These are phyloP conservation scores for Besnoitia besnoiti DNA, from an alignment of 169 alveolate species.

Conservation along the genomic window DNA sequence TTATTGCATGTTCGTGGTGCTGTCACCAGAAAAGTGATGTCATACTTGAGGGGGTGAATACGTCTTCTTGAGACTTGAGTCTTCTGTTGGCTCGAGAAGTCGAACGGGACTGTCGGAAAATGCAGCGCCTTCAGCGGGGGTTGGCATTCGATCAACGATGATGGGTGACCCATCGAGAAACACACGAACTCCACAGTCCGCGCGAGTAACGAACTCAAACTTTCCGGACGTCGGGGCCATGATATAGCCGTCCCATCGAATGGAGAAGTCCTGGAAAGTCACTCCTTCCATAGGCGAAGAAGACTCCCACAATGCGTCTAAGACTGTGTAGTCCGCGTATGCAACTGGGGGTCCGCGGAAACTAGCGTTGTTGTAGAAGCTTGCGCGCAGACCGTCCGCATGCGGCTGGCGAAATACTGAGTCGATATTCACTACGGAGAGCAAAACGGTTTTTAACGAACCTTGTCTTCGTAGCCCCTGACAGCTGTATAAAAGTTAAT, in stretches of 20 bases:
- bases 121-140: slow-evolving; percentile 77
- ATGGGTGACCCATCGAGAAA: slow-evolving; percentile 86
- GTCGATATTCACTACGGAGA: not conserved
- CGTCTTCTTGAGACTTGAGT: slow-evolving; percentile 73
- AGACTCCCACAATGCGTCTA: slow-evolving; percentile 78
- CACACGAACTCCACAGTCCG: slow-evolving; percentile 88
- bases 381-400: slow-evolving; percentile 85
- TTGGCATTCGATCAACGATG: slow-evolving; percentile 85
- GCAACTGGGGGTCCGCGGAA: slow-evolving; percentile 83
- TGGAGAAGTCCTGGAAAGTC: slow-evolving; percentile 85
- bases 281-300: slow-evolving; percentile 83
- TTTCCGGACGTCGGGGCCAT: slow-evolving; percentile 83
- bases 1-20: not conserved
- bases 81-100: slow-evolving; percentile 70
- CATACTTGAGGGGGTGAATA: slow-evolving; percentile 83
- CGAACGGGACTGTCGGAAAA: slow-evolving; percentile 71
- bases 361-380: slow-evolving; percentile 79
- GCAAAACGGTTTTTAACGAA: not conserved
- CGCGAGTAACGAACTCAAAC: slow-evolving; percentile 80
- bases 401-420: slow-evolving; percentile 40
- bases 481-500: not conserved
- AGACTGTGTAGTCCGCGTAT: slow-evolving; percentile 74
- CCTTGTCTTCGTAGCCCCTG: slow-evolving; percentile 48
- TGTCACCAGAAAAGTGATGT: not conserved
- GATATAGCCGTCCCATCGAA: slow-evolving; percentile 89